Conservation (phyloP, 768 basidiomycete genomes). For the Cyclocybe aegerita region DNA sequence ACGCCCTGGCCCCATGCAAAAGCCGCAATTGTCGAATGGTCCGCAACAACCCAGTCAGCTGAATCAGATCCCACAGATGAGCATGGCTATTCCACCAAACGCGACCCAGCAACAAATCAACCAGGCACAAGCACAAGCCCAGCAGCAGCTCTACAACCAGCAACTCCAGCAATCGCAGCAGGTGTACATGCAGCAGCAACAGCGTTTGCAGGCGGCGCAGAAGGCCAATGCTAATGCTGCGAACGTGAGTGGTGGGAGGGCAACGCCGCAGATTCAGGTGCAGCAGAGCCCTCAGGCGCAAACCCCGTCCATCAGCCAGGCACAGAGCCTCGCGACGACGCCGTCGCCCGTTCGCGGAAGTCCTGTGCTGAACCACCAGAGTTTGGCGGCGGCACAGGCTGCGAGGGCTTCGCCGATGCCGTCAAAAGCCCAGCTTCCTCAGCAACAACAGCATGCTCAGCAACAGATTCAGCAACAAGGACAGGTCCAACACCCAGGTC, state of each 20-base stretch:
- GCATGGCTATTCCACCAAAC: constrained; percentile 9
- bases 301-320: constrained; percentile 18
- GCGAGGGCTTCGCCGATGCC: constrained; percentile 20
- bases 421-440: constrained; percentile 24
- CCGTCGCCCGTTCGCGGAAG: constrained; percentile 32
- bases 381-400: constrained; percentile 18
- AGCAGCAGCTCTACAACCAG: constrained; percentile 6
- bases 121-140: constrained; percentile 25
- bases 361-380: constrained; percentile 34
- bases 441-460: neutral
- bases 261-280: neutral
- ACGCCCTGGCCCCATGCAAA: constrained; percentile 3
- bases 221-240: no score
- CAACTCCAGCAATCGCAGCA: constrained; percentile 1
- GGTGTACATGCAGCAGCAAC: neutral
- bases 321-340: constrained; percentile 10
- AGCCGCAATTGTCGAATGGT: constrained; percentile 2
- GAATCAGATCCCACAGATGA: constrained; percentile 12
- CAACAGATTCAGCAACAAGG: neutral
- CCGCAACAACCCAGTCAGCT: constrained; percentile 16
- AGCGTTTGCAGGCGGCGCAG: no score
- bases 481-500: constrained; percentile 17
- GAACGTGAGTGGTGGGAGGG: no score
- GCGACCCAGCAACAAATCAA: constrained; percentile 13
- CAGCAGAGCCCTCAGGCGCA: constrained; percentile 27